Conservation (phyloP, 306 rosid genomes). For the Citrullus colocynthis region DNA sequence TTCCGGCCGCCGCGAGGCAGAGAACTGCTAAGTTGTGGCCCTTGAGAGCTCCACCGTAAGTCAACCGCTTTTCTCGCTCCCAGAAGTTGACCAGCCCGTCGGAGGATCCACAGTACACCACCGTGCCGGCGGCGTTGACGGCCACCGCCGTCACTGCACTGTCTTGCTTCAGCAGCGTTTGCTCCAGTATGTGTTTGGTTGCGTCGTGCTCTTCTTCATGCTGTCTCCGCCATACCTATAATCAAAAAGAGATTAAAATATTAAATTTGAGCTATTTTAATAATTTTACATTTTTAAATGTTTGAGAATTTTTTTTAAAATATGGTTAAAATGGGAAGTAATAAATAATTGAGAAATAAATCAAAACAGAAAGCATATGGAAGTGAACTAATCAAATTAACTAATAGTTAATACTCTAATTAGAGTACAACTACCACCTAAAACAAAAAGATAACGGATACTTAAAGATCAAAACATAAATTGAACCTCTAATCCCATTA, state of each 20-base stretch:
- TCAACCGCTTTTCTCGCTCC: constrained; percentile 37
- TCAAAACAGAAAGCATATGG: neutral
- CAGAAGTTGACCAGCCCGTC: constrained; percentile 78
- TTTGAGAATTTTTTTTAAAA: too few relatives aligned
- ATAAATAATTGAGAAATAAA: neutral
- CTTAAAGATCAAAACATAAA: neutral
- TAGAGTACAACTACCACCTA: neutral
- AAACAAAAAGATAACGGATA: neutral
- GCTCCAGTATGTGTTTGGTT: constrained; percentile 32
- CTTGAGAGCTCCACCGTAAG: constrained; percentile 59
- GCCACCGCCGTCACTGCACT: constrained; percentile 76
- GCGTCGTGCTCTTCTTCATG: constrained; percentile 15
- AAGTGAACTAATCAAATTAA: neutral
- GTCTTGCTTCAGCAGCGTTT: constrained; percentile 63
- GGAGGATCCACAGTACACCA: constrained; percentile 66
- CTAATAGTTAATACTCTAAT: neutral
- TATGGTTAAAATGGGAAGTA: too few relatives aligned
- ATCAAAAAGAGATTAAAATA: neutral
- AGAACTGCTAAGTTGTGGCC: constrained; percentile 78
- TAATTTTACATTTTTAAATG: too few relatives aligned
- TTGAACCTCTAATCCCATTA: neutral
- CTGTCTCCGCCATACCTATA: constrained; percentile 47
- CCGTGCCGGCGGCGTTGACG: constrained; percentile 25
- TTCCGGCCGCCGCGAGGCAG: constrained; percentile 53
- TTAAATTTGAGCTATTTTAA: too few relatives aligned